Evolutionary conservation across 2,329 filamentous ascomycete species (phyloP).

Genomic region (Paracoccidioides brasiliensis): DNA sequence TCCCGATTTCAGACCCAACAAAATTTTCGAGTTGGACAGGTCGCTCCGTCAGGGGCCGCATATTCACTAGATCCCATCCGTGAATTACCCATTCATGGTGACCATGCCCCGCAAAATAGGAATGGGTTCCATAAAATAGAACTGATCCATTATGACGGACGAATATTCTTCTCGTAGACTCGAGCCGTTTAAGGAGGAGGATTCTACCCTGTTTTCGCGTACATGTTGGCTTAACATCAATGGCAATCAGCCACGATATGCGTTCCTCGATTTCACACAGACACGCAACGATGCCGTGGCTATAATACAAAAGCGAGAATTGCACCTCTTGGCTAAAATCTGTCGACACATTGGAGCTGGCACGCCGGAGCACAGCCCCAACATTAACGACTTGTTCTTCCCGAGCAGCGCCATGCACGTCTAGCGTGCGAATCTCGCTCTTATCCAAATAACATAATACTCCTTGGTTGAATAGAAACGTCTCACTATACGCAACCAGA

Average conservation of each 20-base stretch:
- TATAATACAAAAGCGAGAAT: conserved; percentile 46
- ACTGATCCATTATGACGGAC: conserved; percentile 50
- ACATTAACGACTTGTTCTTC: conserved; percentile 44
- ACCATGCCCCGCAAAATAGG: conserved; percentile 39
- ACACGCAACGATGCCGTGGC: conserved; percentile 45
- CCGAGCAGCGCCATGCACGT: conserved; percentile 39
- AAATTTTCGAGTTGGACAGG: conserved; percentile 44
- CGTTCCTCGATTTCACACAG: conserved; percentile 36
- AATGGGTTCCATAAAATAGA: conserved; percentile 55
- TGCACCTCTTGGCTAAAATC: conserved; percentile 31
- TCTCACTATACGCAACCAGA: conserved; percentile 46
- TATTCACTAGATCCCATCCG: conserved; percentile 36
- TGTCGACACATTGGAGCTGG: conserved; percentile 17
- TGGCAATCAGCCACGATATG: conserved; percentile 42
- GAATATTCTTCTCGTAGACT: conserved; percentile 46
- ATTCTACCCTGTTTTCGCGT: conserved; percentile 20
- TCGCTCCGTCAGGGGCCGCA: conserved; percentile 31
- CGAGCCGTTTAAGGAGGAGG: conserved; percentile 30
- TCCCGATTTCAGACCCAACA: conserved; percentile 52
- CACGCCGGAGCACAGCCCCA: conserved; percentile 23
- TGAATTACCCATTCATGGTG: conserved; percentile 51
- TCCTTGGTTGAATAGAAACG: conserved; percentile 51
- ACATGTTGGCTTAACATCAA: conserved; percentile 26
- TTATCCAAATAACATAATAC: conserved; percentile 50
- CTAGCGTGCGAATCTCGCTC: conserved; percentile 43